Evolutionary conservation across 768 basidiomycete genomes (phyloP), one percentile per base, ranked within the genome.

Genomic region (Tubosaeta sp.): DNA sequence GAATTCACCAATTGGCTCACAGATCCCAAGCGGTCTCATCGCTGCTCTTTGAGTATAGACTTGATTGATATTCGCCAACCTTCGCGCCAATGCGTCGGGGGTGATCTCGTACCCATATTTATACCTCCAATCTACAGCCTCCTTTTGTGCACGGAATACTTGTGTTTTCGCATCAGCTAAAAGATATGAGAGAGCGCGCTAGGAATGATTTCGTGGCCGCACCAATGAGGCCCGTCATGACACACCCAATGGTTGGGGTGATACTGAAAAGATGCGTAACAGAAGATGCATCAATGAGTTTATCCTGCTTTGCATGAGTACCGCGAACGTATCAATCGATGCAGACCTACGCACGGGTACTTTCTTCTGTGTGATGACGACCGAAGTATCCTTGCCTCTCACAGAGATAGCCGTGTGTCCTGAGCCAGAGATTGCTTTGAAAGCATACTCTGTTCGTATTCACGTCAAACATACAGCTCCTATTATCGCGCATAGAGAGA

Each of bases 31-130:
- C 2, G 96, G 96, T 36, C 96, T 80, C 94, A 99, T 97, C 32
- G 82, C 96, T 2, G 95, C 95, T 51, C 90, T 80, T 71, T 99
- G 96, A 2, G 96, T 99, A 71, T 97, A 97, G 2, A 97, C 95
- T 71, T 98, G 96, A 66, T 97, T 98, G 69, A 98, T 93, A 69
- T 97, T 96, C 29, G 95, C 96, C 64, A 99, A 74, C 42, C 95
- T 81, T 57, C 94, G 84, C 19, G 96, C 90, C 39, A 99, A 79
- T n/a, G 90, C 87, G 66, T 96, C 94, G 4, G 95, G 93, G 3
- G 94, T 95, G 61, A 99, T 96, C 73, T 99, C 96, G 65, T 98
- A 94, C 25, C 96, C 96, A 63, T 87, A 95, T 70, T 96, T 97
- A 76, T 95, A 90, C 58, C 94, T 79, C 76, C 93, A 97, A 8